Percentiles rank a stretch among this genome's conserved stretches.
phyloP scores from a whole-genome alignment of 139 green algal genomes.

The Ulvella scutata region DNA sequence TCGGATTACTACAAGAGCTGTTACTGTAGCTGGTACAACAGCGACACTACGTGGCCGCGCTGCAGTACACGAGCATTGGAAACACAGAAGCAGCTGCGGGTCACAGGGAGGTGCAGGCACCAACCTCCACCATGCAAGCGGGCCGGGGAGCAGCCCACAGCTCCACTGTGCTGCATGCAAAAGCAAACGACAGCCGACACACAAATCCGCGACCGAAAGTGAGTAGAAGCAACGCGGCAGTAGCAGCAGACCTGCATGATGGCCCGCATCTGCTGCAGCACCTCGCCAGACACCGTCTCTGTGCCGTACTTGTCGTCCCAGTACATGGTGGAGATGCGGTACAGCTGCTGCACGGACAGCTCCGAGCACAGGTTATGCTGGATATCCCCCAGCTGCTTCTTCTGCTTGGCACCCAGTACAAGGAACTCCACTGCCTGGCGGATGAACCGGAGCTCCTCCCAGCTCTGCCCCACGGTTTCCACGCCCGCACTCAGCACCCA shows the following conservation, averaged over 20 bases:
- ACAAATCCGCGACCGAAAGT: too few species aligned
- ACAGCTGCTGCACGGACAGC: constrained; percentile 94
- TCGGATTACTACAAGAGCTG: too few species aligned
- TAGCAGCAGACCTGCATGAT: constrained; percentile 1
- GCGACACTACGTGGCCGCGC: too few species aligned
- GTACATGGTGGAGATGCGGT: constrained; percentile 98
- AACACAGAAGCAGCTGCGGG: too few species aligned
- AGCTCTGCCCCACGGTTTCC: constrained; percentile 68
- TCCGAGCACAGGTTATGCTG: constrained; percentile 86
- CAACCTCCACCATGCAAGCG: too few species aligned
- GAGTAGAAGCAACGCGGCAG: too few species aligned
- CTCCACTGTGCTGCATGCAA: too few species aligned
- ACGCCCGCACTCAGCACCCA: constrained; percentile 71
- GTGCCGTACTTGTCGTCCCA: constrained; percentile 83
- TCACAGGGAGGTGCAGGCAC: too few species aligned
- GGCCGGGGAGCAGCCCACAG: too few species aligned
- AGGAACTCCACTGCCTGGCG: constrained; percentile 91
- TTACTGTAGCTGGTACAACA: too few species aligned
- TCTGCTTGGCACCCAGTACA: constrained; percentile 94
- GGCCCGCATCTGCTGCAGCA: constrained; percentile 48
- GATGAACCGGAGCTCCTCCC: constrained; percentile 91
- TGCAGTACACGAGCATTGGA: too few species aligned
- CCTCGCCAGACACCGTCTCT: constrained; percentile 80
- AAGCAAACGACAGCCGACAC: too few species aligned
- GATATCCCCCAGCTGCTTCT: constrained; percentile 93